A percentile compares a stretch with the other conserved stretches of the same genome.
Conservation (phyloP, 2,329 filamentous ascomycete species). For the Colletotrichum salicis region DNA sequence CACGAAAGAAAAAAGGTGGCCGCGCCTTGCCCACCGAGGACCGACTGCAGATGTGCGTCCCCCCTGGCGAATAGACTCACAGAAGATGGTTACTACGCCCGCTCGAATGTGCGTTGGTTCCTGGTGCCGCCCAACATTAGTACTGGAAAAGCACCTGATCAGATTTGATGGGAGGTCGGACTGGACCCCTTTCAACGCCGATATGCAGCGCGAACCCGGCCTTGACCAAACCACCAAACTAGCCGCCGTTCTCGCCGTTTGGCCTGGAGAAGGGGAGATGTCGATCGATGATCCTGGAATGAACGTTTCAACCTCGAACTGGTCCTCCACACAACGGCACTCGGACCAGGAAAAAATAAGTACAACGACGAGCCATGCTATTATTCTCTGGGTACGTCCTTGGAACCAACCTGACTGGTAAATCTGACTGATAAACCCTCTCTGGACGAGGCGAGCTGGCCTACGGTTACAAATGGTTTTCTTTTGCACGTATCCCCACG, state of each 20-base stretch:
- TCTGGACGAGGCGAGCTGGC: slow-evolving; percentile 18
- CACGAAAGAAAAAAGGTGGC: neutral
- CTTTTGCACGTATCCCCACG: neutral
- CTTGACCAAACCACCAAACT: neutral
- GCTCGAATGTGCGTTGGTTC: neutral
- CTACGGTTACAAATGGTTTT: neutral
- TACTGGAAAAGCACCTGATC: neutral
- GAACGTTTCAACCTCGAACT: slow-evolving; percentile 37
- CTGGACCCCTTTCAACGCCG: neutral
- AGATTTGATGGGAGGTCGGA: neutral
- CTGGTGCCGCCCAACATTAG: neutral
- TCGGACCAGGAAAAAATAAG: slow-evolving; percentile 22
- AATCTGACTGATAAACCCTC: slow-evolving; percentile 18
- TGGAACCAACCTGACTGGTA: neutral
- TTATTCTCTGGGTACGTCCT: slow-evolving; percentile 11
- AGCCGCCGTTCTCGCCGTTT: neutral
- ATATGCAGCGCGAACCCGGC: slow-evolving; percentile 1
- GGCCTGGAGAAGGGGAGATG: neutral
- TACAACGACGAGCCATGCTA: neutral
- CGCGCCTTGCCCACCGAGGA: neutral
- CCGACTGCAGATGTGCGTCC: neutral
- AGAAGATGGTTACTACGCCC: neutral
- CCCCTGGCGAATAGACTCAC: slow-evolving; percentile 5
- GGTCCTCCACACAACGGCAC: slow-evolving; percentile 18
- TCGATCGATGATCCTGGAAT: slow-evolving; percentile 33